phyloP scores from a whole-genome alignment of 352 stramenopile genomes.

The Aphanomyces cochlioides region DNA sequence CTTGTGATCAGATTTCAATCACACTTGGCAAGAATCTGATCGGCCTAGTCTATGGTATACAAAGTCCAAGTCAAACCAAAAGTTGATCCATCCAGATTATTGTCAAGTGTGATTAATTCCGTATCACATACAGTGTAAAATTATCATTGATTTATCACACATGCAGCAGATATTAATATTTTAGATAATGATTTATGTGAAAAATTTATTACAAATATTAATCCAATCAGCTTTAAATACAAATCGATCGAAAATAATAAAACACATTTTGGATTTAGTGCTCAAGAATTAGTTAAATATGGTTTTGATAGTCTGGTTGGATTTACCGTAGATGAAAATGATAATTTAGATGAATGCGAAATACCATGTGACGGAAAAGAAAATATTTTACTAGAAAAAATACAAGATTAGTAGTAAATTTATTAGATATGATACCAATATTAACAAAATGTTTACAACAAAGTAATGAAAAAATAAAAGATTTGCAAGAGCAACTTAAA shows the following conservation, averaged over 20 bases:
- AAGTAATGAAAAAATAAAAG: slow-evolving; percentile 12
- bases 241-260: slow-evolving; percentile 3
- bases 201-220: slow-evolving; percentile 10
- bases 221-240: slow-evolving; percentile 6
- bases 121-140: too few relatives aligned
- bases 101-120: too few relatives aligned
- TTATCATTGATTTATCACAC: too few relatives aligned
- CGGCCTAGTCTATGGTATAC: too few relatives aligned
- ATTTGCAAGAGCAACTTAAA: slow-evolving; percentile 7
- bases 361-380: background rate
- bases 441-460: background rate
- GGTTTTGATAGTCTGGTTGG: slow-evolving; percentile 6
- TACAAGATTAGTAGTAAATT: slow-evolving; percentile 11
- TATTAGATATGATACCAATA: slow-evolving; percentile 7
- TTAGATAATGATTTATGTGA: slow-evolving; percentile 10
- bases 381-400: background rate
- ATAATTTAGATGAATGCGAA: slow-evolving; percentile 8
- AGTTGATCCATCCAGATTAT: too few relatives aligned
- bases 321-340: background rate
- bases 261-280: background rate
- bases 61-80: too few relatives aligned
- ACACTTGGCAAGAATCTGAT: too few relatives aligned
- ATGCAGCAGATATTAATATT: too few relatives aligned
- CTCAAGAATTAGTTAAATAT: slow-evolving; percentile 2
- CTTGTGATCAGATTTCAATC: too few relatives aligned